Conservation (phyloP, 257 asterid species). For the Eustoma russellianum region DNA sequence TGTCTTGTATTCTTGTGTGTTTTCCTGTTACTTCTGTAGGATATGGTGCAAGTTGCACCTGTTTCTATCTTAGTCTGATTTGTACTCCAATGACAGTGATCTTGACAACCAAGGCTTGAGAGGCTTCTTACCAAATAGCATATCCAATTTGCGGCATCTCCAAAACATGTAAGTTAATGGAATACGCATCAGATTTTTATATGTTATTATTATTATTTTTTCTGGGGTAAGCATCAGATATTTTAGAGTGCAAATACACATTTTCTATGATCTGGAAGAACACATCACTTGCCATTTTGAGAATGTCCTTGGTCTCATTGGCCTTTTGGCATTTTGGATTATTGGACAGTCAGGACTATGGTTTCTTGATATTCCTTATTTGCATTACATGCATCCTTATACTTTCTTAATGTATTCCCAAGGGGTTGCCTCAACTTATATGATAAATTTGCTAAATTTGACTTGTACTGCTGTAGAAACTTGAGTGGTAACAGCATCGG, state of each 20-base stretch:
- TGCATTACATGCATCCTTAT: too few relatives aligned
- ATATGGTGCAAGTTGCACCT: too few relatives aligned
- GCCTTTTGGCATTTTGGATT: too few relatives aligned
- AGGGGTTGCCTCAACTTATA: too few relatives aligned
- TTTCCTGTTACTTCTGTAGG: background rate
- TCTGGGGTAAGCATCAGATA: background rate
- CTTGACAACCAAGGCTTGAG: constrained; percentile 93
- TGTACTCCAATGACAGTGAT: constrained; percentile 47
- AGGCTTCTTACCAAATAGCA: constrained; percentile 68
- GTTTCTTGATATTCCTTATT: too few relatives aligned
- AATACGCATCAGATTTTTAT: background rate
- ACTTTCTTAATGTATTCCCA: too few relatives aligned
- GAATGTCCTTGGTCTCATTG: too few relatives aligned
- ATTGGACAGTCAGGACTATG: too few relatives aligned
- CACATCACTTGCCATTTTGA: too few relatives aligned
- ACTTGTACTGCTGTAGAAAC: constrained; percentile 44
- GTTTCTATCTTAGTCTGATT: constrained; percentile 4
- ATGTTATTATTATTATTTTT: too few relatives aligned
- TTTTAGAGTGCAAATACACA: too few relatives aligned
- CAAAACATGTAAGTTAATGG: constrained; percentile 80
- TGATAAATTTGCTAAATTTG: background rate
- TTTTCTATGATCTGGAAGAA: too few relatives aligned
- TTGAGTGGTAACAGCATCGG: constrained; percentile 84
- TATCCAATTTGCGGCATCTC: constrained; percentile 72
- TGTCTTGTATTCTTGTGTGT: background rate